Evolutionary conservation across 2,329 filamentous ascomycete genomes (phyloP), one percentile per base, ranked within the genome.

Genomic region (Trichoderma asperellum): DNA sequence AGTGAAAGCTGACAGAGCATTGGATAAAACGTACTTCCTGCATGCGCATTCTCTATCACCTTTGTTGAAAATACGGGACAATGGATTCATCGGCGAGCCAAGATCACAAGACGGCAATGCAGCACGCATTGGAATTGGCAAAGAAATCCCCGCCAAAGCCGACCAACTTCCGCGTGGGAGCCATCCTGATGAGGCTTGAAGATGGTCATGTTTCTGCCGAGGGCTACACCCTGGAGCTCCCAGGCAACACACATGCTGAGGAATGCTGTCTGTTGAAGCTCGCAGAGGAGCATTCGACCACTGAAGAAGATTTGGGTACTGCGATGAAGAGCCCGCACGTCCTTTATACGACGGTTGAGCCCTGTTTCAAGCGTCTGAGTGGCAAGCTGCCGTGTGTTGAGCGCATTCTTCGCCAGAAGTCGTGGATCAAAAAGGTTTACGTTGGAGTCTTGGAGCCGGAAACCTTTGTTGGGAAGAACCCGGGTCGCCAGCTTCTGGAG

Each of bases 201-300:
- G 84, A 82, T 43, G 85, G 89, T 74, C 77, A 81, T 32, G 83
- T 96, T 69, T 84, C 96, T 34, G 88, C 92, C 0, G 92, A 92
- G 1, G 95, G 96, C 67, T 98, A 95, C 82, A 97, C 96, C 0
- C 86, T 97, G 70, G 95, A 99, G 80, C 88, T 94, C 4, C 86
- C 89, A 0, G 96, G 95, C 53, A 99, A 99, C 81, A 98, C 96
- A 0, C 96, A 99, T 77, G 96, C 96, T 4, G 96, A 99, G 78
- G 94, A 99, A 81, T 95, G 91, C 79, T 97, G 93, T 76, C 86
- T 99, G 68, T 81, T 90, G 60, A 98, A 99, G 79, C 86, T 90
- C 16, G 83, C 87, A 1, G 75, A 81, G 59, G 74, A 82, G 71
- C 77, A 87, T 68, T 76, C 76, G 2, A 81, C 85, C 0, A 70